Evolutionary conservation across 495 filamentous ascomycete species (phyloP).

Genomic region (Penicillium subrubescens): DNA sequence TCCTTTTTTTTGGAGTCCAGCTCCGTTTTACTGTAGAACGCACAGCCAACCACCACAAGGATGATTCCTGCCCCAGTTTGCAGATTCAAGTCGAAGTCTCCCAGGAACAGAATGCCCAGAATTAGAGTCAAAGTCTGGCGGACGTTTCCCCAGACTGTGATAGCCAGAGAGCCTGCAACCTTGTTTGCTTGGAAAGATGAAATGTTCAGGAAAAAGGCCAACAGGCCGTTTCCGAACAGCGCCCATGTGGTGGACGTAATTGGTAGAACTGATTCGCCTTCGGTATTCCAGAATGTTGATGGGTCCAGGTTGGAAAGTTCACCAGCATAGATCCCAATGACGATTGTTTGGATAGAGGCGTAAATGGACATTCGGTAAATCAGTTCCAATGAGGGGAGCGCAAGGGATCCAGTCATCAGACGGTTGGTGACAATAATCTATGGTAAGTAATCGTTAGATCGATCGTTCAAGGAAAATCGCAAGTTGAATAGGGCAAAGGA

Average conservation of each 20-base stretch:
- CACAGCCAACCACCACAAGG: not conserved
- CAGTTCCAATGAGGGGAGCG: not conserved
- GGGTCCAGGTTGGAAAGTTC: not conserved
- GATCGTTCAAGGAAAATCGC: not conserved
- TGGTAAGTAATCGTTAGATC: not conserved
- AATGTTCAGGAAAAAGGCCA: not conserved
- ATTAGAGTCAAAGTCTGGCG: not conserved
- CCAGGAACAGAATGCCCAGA: not conserved
- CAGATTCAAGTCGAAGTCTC: not conserved
- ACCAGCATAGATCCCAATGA: not conserved
- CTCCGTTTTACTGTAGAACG: not conserved
- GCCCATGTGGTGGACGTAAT: not conserved
- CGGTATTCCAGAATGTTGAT: not conserved
- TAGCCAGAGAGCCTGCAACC: not conserved
- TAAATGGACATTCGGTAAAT: not conserved
- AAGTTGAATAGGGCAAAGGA: not conserved
- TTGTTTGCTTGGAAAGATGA: not conserved
- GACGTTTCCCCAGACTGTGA: not conserved
- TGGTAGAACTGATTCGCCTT: not conserved
- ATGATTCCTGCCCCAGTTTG: not conserved
- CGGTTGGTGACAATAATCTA: not conserved
- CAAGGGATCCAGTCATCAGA: not conserved
- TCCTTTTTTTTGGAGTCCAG: not conserved
- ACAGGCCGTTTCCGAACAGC: not conserved
- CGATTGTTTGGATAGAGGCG: not conserved